Evolutionary conservation across 108 stramenopile species (phyloP), one percentile per base, ranked within the genome.

Genomic region (Schizochytrium sp.): DNA sequence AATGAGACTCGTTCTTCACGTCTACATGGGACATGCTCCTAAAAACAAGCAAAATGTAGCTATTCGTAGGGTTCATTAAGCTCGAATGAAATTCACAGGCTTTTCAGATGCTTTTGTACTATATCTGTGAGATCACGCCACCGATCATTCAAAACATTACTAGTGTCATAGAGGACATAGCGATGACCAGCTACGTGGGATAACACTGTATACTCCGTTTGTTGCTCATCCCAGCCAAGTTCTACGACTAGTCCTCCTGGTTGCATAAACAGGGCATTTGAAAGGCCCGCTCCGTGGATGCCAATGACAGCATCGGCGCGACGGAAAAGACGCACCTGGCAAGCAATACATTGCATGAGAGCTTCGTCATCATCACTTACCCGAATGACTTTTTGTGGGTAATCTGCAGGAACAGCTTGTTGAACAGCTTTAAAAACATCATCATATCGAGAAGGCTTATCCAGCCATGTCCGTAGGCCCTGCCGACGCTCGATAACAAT

Each of bases 181-280:
- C 28, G 19, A 40, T 55, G 76, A 5, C 76, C 76, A 55, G 5
- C 5, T 38, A 55, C 76, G 55, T 83, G 76, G 38, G 76, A 10
- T 5, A 55, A 38, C 45, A 83, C 53, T 53, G 53, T 10, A 53
- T 83, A 83, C 76, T 83, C 76, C 50, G 76, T 55, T 28, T 83
- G 76, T 53, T 55, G 47, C 5, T 53, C 76, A 7, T n/a, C 28
- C 76, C 76, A 87, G 17, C 56, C 83, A 12, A 89, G 83, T 55
- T 89, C 89, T 10, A 87, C 87, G 73, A 89, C 45, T 13, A 89
- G 8, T 3, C 69, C 89, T 49, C 89, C 89, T 4, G 89, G 87
- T n/a, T 13, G 50, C 89, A 89, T 89, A 46, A 89, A 89, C n/a
- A 89, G 57, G 4, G 87, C 89, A 55, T 89, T 89, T n/a, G 89